phyloP scores from a whole-genome alignment of 2,329 filamentous ascomycete species.

The Epicoccum sorghinum region DNA sequence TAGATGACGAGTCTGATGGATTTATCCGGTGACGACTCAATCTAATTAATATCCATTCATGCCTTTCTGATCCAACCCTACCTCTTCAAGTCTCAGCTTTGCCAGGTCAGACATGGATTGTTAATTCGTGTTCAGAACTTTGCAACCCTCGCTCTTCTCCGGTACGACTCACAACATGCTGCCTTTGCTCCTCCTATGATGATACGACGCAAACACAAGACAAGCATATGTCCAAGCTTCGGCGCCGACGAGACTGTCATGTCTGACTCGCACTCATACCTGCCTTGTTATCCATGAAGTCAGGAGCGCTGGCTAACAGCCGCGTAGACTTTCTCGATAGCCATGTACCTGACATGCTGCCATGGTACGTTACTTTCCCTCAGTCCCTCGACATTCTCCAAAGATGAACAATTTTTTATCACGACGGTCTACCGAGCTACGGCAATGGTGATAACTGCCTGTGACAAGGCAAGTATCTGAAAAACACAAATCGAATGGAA shows the following conservation, averaged over 20 bases:
- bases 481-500: constrained; percentile 7
- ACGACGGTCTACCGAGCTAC: constrained; percentile 88
- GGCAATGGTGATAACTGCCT: constrained; percentile 80
- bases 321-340: constrained; percentile 12
- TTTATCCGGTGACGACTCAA: constrained; percentile 68
- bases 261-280: constrained; percentile 35
- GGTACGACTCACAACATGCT: constrained; percentile 25
- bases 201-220: constrained; percentile 80
- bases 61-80: constrained; percentile 49
- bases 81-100: neutral
- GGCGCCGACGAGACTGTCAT: constrained; percentile 55
- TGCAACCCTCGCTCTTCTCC: constrained; percentile 13
- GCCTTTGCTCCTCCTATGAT: constrained; percentile 63
- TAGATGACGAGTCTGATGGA: constrained; percentile 82
- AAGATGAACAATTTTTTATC: constrained; percentile 60
- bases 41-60: constrained; percentile 72
- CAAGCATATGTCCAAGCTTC: constrained; percentile 97
- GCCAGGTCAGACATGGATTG: constrained; percentile 4
- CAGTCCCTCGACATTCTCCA: constrained; percentile 16
- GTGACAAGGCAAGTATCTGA: constrained; percentile 69
- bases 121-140: constrained; percentile 12
- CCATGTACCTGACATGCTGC: neutral
- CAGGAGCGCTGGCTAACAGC: constrained; percentile 30
- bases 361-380: constrained; percentile 18
- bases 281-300: constrained; percentile 20